Base-by-base conservation (phyloP, 345 rosid species). In the Acer saccharum region DNA sequence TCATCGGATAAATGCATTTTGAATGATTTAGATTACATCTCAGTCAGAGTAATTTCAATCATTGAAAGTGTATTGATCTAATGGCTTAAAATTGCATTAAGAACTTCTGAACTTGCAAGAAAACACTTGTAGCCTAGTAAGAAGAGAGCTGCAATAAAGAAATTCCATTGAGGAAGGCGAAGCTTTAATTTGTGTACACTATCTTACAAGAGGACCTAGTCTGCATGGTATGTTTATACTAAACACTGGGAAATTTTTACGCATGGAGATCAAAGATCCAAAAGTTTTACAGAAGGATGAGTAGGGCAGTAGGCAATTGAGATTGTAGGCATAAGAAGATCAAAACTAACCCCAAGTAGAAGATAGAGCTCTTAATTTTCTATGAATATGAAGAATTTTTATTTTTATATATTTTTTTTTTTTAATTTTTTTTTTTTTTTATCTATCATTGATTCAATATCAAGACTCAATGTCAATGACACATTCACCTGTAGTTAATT, bases 211-310 rank as follows among this genome's bases (percentile, higher is more conserved):
- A 68, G 8, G 18, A 21, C 57, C 5, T 25, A 44, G 55, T 25
- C 61, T 27, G 60, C 63, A 50, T 1, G 4, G 21, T 71, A 16
- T 25, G 7, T 17, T 52, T 8, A 10, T 16, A 52, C 73, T 50
- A 14, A 35, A 39, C 32, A 65, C 32, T 1, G 39, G 72, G 10
- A 46, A 13, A 5, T 7, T 4, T 3, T 3, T 27, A 10, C 25
- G 52, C 62, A 25, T 27, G 21, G 62, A 71, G 63, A 52, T 29
- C 27, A 69, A 48, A 25, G 73, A 69, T 69, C 11, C 73, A 69
- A 69, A 23, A 23, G 35, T 23, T 69, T 21, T 44, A 7, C 17
- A 68, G 13, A 46, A 54, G 23, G 54, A 39, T 18, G 27, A 27
- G 18, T 32, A 10, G 27, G 23, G 11, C 46, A 16, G 39, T 35